Percentiles rank a stretch among this genome's conserved stretches.
phyloP scores from a whole-genome alignment of 2,329 filamentous ascomycete genomes.

The Hymenoscyphus fraxineus region DNA sequence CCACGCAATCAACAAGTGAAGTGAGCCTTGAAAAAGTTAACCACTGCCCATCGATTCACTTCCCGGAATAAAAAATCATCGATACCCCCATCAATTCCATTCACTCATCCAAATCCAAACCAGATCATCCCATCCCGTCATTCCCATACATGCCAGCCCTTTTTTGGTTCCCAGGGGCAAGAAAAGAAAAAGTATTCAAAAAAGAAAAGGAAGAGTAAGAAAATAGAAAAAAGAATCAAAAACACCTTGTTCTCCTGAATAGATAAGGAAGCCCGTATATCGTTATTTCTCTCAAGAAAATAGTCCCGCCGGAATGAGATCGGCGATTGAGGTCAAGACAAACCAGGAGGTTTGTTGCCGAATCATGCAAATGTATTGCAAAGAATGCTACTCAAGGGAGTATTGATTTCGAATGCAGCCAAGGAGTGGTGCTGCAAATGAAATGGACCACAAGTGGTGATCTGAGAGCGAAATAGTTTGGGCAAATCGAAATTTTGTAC shows the following conservation, averaged over 20 bases:
- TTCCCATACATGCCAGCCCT: background rate
- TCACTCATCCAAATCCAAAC: background rate
- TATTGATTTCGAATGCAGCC: background rate
- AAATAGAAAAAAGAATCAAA: background rate
- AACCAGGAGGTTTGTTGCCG: background rate
- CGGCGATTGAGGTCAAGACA: background rate
- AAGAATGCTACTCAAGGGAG: background rate
- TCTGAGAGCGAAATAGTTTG: background rate
- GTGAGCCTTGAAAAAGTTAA: background rate
- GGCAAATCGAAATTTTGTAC: background rate
- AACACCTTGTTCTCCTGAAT: background rate
- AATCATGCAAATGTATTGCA: background rate
- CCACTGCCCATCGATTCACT: constrained; percentile 2
- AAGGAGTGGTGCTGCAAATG: background rate
- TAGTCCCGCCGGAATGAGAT: background rate
- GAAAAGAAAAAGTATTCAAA: background rate
- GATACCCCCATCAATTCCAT: background rate
- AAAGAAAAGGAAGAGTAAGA: background rate
- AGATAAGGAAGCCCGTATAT: background rate
- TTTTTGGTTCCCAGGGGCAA: background rate
- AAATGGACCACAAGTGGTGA: background rate
- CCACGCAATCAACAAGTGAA: background rate
- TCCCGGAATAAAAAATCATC: background rate
- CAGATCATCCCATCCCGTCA: background rate
- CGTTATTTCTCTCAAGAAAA: background rate